phyloP scores from a whole-genome alignment of 108 stramenopile genomes.

The Skeletonema menzelii region DNA sequence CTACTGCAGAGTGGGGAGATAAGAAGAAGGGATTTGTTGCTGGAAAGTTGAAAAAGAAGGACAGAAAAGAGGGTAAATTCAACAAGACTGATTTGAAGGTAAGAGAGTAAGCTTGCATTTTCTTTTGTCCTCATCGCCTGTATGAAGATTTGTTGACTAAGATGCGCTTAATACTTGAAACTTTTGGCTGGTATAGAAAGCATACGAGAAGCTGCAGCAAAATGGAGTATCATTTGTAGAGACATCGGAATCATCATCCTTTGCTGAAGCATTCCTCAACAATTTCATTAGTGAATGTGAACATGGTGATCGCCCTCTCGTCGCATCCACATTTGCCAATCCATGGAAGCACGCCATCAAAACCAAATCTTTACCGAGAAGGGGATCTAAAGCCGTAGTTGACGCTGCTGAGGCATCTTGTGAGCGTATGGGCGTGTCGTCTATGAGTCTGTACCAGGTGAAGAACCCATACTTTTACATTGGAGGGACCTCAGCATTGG shows the following conservation, averaged over 20 bases:
- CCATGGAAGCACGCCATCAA: slow-evolving; percentile 48
- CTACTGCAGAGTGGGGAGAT: slow-evolving; percentile 72
- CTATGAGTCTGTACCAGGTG: slow-evolving; percentile 63
- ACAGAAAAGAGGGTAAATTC: slow-evolving; percentile 66
- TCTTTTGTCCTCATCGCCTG: neutral
- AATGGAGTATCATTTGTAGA: slow-evolving; percentile 74
- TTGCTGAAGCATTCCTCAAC: slow-evolving; percentile 49
- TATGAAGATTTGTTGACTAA: slow-evolving; percentile 1
- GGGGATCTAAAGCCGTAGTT: slow-evolving; percentile 35
- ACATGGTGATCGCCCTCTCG: slow-evolving; percentile 39
- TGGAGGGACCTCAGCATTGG: slow-evolving; percentile 61
- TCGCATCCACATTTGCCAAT: slow-evolving; percentile 47
- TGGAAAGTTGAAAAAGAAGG: slow-evolving; percentile 74
- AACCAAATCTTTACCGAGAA: slow-evolving; percentile 21
- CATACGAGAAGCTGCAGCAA: slow-evolving; percentile 65
- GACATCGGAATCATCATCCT: slow-evolving; percentile 68
- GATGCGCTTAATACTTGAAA: neutral
- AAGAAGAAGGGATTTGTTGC: slow-evolving; percentile 57
- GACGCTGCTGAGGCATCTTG: slow-evolving; percentile 53
- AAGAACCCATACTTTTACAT: slow-evolving; percentile 62
- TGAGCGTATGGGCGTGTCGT: slow-evolving; percentile 52
- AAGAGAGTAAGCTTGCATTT: slow-evolving; percentile 12
- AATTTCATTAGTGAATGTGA: slow-evolving; percentile 50
- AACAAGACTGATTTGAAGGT: slow-evolving; percentile 69
- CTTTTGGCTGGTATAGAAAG: slow-evolving; percentile 38